Conservation (phyloP, 2,329 filamentous ascomycete genomes). For the Diplodia mutila region DNA sequence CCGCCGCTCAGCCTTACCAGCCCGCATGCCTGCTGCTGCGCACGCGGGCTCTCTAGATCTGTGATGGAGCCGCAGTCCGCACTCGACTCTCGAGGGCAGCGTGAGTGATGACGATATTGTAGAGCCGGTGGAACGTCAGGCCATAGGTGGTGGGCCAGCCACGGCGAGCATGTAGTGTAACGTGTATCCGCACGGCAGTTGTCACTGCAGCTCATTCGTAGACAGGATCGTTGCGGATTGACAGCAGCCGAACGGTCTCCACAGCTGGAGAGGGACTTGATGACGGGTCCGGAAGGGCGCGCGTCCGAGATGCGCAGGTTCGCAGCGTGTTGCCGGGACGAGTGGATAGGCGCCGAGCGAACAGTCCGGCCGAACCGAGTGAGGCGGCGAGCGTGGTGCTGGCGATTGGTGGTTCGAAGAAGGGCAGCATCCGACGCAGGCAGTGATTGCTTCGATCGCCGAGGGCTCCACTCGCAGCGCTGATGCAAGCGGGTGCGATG, state of each 20-base stretch:
- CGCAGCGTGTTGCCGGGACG: not conserved
- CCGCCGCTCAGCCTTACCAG: conserved; percentile 16
- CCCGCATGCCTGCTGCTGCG: conserved; percentile 9
- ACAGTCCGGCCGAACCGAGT: not conserved
- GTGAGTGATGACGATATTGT: not conserved
- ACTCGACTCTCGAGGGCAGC: not conserved
- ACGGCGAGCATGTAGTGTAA: not conserved
- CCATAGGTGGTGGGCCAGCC: not conserved
- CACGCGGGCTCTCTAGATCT: not conserved
- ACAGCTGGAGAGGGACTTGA: too few relatives aligned
- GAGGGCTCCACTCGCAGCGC: not conserved
- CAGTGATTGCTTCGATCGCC: conserved; percentile 10
- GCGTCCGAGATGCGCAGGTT: too few relatives aligned
- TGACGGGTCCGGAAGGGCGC: not conserved
- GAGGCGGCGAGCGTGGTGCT: not conserved
- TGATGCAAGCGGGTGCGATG: not conserved
- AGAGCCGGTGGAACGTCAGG: conserved; percentile 11
- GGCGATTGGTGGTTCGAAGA: not conserved
- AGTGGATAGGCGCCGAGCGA: not conserved
- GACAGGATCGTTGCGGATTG: conserved; percentile 1
- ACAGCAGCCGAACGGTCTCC: not conserved
- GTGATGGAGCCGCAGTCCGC: conserved; percentile 10
- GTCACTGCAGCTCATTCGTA: not conserved
- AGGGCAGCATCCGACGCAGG: not conserved
- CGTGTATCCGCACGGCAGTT: not conserved